These are phyloP conservation scores for Cystoderma amianthinum DNA, from an alignment of 768 basidiomycete genomes.

Conservation along the genomic window DNA sequence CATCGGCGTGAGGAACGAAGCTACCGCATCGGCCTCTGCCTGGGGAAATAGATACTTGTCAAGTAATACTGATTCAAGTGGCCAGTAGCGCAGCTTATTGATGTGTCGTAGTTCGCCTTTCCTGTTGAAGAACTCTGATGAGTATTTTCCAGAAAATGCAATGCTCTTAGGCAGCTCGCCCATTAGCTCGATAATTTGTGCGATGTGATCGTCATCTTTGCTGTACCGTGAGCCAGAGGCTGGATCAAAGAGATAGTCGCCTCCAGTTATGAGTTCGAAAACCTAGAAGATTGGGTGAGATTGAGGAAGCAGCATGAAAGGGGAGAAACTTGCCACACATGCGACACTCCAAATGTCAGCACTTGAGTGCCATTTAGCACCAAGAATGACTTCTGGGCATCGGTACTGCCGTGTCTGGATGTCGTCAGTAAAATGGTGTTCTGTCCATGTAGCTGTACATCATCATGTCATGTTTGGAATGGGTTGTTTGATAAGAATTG, in stretches of 20 bases:
- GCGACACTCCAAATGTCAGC: constrained; percentile 97
- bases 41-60: constrained; percentile 96
- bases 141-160: constrained; percentile 52
- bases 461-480: constrained; percentile 2
- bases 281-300: constrained; percentile 36
- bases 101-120: constrained; percentile 94
- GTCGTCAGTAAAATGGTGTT: constrained; percentile 98
- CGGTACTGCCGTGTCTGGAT: constrained; percentile 97
- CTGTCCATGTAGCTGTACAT: constrained; percentile 69
- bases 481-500: background rate
- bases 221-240: constrained; percentile 91
- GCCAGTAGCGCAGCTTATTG: constrained; percentile 90
- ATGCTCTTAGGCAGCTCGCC: background rate
- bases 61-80: constrained; percentile 69
- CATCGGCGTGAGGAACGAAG: constrained; percentile 85
- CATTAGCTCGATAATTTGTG: constrained; percentile 56
- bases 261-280: constrained; percentile 93
- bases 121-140: constrained; percentile 92
- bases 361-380: constrained; percentile 91
- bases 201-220: constrained; percentile 96
- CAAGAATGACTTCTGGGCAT: constrained; percentile 95
- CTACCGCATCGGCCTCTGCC: constrained; percentile 73
- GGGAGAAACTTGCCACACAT: constrained; percentile 63
- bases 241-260: constrained; percentile 97
- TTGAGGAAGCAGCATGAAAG: constrained; percentile 1